phyloP scores from a whole-genome alignment of 306 rosid genomes.

The Lathyrus tuberosus region DNA sequence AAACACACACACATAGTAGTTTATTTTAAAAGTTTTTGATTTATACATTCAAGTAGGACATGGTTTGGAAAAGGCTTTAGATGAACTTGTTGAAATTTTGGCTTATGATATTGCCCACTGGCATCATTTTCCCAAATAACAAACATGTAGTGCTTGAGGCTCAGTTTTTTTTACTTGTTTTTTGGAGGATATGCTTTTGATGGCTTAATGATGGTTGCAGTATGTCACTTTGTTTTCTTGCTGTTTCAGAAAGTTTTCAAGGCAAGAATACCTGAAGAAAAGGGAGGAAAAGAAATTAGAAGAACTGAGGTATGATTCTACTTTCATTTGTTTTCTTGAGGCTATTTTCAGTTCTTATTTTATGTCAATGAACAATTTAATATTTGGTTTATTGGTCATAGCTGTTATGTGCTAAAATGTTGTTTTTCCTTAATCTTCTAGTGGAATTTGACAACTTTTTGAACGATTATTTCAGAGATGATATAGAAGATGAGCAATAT shows the following conservation, averaged over 20 bases:
- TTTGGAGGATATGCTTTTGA: neutral
- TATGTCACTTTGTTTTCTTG: constrained; percentile 28
- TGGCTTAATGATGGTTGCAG: constrained; percentile 25
- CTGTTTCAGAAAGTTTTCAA: constrained; percentile 73
- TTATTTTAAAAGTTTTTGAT: too few species aligned
- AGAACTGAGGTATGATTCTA: constrained; percentile 68
- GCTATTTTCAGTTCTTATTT: constrained; percentile 35
- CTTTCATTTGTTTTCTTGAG: constrained; percentile 26
- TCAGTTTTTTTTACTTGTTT: neutral
- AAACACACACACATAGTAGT: too few species aligned
- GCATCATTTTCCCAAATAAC: too few species aligned
- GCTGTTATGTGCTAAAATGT: constrained; percentile 14
- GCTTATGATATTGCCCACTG: too few species aligned
- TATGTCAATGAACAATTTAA: constrained; percentile 7
- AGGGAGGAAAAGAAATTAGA: constrained; percentile 91
- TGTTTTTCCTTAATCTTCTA: constrained; percentile 27
- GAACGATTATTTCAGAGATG: constrained; percentile 60
- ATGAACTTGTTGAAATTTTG: too few species aligned
- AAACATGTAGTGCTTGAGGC: too few species aligned
- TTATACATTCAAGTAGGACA: too few species aligned
- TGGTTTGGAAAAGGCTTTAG: too few species aligned
- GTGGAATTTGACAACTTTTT: constrained; percentile 25
- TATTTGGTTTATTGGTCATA: constrained; percentile 6
- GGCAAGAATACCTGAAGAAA: constrained; percentile 89
- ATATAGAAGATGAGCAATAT: constrained; percentile 91